phyloP scores from a whole-genome alignment of 495 filamentous ascomycete genomes.

The Trichoderma orchidacearum region DNA sequence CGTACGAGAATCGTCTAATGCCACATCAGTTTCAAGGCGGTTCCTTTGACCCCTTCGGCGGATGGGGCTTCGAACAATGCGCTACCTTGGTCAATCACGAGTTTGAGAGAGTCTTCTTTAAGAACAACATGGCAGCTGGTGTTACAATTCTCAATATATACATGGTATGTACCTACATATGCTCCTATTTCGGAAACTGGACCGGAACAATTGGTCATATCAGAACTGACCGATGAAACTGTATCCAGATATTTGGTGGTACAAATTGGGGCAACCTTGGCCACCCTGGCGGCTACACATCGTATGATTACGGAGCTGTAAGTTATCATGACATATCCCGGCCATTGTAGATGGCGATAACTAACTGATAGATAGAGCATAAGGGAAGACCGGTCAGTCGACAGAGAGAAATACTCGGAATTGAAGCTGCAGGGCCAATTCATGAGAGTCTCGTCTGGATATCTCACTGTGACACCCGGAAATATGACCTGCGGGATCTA shows the following conservation, averaged over 20 bases:
- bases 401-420: constrained; percentile 67
- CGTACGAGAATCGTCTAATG: no score
- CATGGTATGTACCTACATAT: constrained; percentile 50
- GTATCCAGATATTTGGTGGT: constrained; percentile 47
- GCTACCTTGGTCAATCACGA: constrained; percentile 48
- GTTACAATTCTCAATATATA: constrained; percentile 33
- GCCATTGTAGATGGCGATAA: background rate
- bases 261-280: constrained; percentile 81
- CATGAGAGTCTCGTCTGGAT: constrained; percentile 51
- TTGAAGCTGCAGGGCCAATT: constrained; percentile 65
- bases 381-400: constrained; percentile 47
- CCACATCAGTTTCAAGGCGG: constrained; percentile 52
- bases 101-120: constrained; percentile 69
- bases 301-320: constrained; percentile 56
- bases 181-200: no score
- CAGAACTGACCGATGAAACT: constrained; percentile 1
- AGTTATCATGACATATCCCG: background rate
- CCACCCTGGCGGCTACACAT: constrained; percentile 57
- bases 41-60: constrained; percentile 67
- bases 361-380: constrained; percentile 41
- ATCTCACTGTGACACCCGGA: constrained; percentile 41
- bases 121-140: constrained; percentile 58
- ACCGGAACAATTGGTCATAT: no score
- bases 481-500: constrained; percentile 16
- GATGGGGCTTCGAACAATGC: constrained; percentile 51